Evolutionary conservation across 352 stramenopile genomes (phyloP), one percentile per base, ranked within the genome.

Genomic region (Pythium scleroteichum): DNA sequence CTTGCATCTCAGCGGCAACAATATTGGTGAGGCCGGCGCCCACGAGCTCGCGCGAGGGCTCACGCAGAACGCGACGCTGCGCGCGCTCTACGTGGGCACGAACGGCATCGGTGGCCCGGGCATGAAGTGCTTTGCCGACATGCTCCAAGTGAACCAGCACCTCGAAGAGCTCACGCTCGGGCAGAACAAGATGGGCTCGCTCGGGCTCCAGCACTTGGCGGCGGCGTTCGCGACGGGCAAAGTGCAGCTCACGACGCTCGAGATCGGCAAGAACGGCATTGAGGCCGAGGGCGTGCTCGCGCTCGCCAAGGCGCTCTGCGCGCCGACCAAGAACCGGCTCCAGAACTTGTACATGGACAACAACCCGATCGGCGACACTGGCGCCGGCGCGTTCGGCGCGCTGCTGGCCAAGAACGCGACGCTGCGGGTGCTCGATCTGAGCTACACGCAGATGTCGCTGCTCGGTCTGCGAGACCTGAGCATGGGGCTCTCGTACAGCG

Each of bases 301-400:
- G 24, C 57, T 94, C n/a, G 85, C 85, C 46, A 78, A 87, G 47
- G 83, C 81, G 39, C 67, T 94, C 16, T 85, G 76, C 35, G 64
- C 53, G n/a, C 47, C 49, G 14, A 54, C 52, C 0, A 19, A 46
- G n/a, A 83, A 85, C 35, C 60, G 55, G 22, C 61, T 94, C n/a
- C 78, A 91, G 62, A 94, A 92, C 42, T 67, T 94, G 47, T 94
- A 94, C 58, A 68, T 94, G 26, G 85, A 94, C 63, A 88, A 92
- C 62, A 94, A 94, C 54, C 82, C 82, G n/a, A 66, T 94, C n/a
- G 85, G 85, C 10, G 85, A 94, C 48, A 70, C 74, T 14, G 82
- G 82, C 10, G 85, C 81, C 2, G 78, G 74, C 47, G 85, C 80
- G 7, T 85, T 92, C 41, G 85, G 82, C 54, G 78, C 74, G 9